phyloP scores from a whole-genome alignment of 2,329 filamentous ascomycete species.

The Trichoderma asperellum region DNA sequence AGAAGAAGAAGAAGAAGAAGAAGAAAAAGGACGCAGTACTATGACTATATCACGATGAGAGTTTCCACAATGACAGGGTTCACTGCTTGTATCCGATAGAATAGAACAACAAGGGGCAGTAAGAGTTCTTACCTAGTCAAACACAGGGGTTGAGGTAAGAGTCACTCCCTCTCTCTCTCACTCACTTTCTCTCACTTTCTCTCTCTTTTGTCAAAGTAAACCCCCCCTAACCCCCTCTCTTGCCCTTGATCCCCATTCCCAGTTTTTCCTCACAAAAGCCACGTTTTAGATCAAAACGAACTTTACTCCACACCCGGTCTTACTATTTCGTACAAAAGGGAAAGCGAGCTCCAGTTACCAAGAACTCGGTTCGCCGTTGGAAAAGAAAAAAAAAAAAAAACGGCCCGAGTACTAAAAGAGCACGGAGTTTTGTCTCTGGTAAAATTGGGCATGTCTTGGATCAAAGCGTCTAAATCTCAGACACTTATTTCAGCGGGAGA shows the following conservation, averaged over 20 bases:
- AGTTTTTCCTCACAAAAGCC: background rate
- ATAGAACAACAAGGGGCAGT: background rate
- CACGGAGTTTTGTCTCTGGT: background rate
- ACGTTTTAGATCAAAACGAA: background rate
- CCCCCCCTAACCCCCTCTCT: background rate
- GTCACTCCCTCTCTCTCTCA: background rate
- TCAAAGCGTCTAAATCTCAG: background rate
- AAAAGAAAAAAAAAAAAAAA: background rate
- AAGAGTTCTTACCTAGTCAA: background rate
- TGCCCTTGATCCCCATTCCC: background rate
- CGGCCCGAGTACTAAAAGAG: background rate
- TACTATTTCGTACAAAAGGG: background rate
- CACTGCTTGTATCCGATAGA: background rate
- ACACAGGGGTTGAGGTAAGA: background rate
- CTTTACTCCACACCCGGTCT: background rate
- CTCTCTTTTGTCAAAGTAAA: background rate
- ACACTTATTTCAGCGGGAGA: background rate
- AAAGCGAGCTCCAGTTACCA: background rate
- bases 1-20: background rate
- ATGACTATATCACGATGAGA: background rate
- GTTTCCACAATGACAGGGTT: slow-evolving; percentile 7
- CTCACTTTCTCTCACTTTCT: background rate
- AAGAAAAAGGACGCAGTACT: background rate
- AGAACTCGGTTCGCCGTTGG: slow-evolving; percentile 5
- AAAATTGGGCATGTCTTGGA: background rate